Evolutionary conservation across 2,329 filamentous ascomycete species (phyloP).

Genomic region (Diaporthe australafricana): DNA sequence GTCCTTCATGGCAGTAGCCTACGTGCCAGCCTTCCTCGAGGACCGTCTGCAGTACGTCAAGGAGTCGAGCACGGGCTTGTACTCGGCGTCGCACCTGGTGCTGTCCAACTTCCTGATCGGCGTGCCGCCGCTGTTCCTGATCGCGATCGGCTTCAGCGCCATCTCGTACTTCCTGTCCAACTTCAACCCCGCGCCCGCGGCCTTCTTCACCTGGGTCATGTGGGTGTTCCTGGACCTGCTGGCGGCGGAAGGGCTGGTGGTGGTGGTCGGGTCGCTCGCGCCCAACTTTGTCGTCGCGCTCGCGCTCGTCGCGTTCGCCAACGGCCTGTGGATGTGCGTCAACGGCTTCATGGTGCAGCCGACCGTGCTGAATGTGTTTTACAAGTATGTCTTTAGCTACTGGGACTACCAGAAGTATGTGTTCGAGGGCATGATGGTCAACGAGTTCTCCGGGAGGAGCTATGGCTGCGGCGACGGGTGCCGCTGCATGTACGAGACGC

Average conservation of each 20-base stretch:
- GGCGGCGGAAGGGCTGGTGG: constrained; percentile 84
- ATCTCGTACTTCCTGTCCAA: constrained; percentile 85
- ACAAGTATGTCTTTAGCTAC: constrained; percentile 88
- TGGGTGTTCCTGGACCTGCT: constrained; percentile 89
- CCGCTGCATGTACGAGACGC: constrained; percentile 77
- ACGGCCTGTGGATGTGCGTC: constrained; percentile 91
- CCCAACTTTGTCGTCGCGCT: constrained; percentile 85
- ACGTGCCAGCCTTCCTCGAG: constrained; percentile 86
- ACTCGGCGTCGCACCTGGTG: constrained; percentile 78
- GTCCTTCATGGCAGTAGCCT: constrained; percentile 86
- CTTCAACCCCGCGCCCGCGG: constrained; percentile 72
- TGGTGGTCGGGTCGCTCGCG: constrained; percentile 78
- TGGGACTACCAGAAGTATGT: constrained; percentile 90
- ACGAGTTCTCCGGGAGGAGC: constrained; percentile 77
- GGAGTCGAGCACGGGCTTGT: constrained; percentile 84
- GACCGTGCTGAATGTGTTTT: constrained; percentile 81
- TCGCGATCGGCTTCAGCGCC: constrained; percentile 79
- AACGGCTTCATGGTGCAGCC: constrained; percentile 84
- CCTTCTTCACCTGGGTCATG: constrained; percentile 83
- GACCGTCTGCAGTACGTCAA: constrained; percentile 79
- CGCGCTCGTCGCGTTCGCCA: constrained; percentile 84
- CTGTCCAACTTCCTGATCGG: constrained; percentile 86
- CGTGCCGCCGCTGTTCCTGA: constrained; percentile 83
- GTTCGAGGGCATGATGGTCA: constrained; percentile 94
- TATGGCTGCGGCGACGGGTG: constrained; percentile 71